Evolutionary conservation across 1,284 basidiomycete genomes (phyloP).

Genomic region (Malassezia sympodialis): DNA sequence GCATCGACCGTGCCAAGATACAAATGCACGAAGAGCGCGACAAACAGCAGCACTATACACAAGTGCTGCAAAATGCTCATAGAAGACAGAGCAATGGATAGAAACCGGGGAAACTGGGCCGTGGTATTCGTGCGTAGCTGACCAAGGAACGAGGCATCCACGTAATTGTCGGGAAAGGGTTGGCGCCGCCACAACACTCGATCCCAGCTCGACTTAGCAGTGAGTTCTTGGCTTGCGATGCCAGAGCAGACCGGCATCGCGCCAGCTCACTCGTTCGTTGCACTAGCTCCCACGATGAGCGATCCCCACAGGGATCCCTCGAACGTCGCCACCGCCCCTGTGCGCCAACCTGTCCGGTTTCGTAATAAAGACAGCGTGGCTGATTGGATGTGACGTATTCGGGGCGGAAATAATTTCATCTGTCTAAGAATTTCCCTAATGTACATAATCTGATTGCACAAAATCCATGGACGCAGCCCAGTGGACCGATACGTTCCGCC

Average conservation of each 20-base stretch:
- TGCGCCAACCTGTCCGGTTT: not conserved
- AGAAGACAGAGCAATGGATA: slow-evolving; percentile 60
- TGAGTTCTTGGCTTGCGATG: not conserved
- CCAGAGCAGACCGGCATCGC: not conserved
- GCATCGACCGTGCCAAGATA: slow-evolving; percentile 14
- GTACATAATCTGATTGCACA: not conserved
- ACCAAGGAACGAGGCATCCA: slow-evolving; percentile 66
- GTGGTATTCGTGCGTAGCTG: slow-evolving; percentile 53
- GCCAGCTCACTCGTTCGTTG: not conserved
- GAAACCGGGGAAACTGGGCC: slow-evolving; percentile 54
- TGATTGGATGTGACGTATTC: not conserved
- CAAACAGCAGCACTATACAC: slow-evolving; percentile 22
- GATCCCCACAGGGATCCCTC: not conserved
- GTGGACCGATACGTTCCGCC: not conserved
- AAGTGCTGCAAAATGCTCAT: slow-evolving; percentile 30
- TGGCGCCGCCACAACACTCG: slow-evolving; percentile 75
- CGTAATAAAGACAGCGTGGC: not conserved
- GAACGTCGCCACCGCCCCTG: too few species aligned
- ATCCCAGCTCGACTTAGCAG: slow-evolving; percentile 54
- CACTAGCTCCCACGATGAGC: not conserved
- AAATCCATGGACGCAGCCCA: not conserved
- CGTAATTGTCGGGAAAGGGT: slow-evolving; percentile 71
- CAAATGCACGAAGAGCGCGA: slow-evolving; percentile 30
- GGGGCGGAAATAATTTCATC: not conserved
- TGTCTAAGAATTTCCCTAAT: not conserved